phyloP scores from a whole-genome alignment of 495 filamentous ascomycete species.

The Evernia prunastri region DNA sequence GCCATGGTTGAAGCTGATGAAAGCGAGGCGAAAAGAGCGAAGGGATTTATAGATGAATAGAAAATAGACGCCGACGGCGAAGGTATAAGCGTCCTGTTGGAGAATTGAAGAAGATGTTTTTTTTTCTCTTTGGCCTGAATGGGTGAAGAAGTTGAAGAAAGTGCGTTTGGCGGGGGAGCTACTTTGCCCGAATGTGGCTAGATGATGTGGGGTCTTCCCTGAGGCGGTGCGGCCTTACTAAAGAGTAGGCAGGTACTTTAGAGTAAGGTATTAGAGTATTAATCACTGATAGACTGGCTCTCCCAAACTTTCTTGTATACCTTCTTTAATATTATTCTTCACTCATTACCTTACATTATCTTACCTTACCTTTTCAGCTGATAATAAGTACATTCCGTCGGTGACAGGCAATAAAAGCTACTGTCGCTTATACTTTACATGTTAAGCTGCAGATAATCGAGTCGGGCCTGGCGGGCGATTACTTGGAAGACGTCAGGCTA shows the following conservation, averaged over 20 bases:
- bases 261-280: too few species aligned
- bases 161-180: constrained; percentile 19
- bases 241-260: too few species aligned
- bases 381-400: neutral
- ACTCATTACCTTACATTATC: too few species aligned
- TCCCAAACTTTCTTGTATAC: too few species aligned
- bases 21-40: constrained; percentile 24
- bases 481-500: neutral
- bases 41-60: constrained; percentile 12
- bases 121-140: neutral
- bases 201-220: neutral
- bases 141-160: constrained; percentile 11
- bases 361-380: too few species aligned
- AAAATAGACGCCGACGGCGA: constrained; percentile 1
- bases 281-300: too few species aligned
- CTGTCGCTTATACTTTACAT: neutral
- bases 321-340: too few species aligned
- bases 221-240: too few species aligned
- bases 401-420: neutral
- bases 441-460: neutral
- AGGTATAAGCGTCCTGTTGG: neutral
- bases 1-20: constrained; percentile 42
- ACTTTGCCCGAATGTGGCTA: neutral
- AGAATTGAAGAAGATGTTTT: constrained; percentile 7
- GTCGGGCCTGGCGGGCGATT: too few species aligned